Base-by-base conservation (phyloP, 2,329 filamentous ascomycete genomes). In the Fusarium concolor region DNA sequence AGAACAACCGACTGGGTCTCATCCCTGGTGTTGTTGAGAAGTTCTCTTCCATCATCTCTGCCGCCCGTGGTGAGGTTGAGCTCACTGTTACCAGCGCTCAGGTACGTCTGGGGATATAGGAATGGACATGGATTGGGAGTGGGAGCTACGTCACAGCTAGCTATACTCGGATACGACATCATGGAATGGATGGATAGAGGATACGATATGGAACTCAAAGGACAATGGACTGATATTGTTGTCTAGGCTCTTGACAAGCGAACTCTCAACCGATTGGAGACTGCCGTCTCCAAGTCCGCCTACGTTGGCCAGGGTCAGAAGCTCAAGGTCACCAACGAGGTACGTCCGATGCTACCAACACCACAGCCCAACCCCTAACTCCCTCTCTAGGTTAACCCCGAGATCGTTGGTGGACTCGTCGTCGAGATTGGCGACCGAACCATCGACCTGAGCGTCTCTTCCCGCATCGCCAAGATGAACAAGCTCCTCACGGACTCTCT, bases 381-480 rank as follows among this genome's bases (percentile, higher is more conserved):
- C 35, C 61, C 58, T 60, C 71, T 28, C 37, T 31, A 94, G 92
- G 92, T 98, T 82, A 96, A 97, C 89, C 88, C 95, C 66, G 95
- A 98, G 62, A 95, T 99, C 78, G 84, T 96, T 72, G 96, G 96
- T 73, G 96, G 96, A 67, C 90, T 99, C 73, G 84, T 99, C 72
- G 95, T 99, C 78, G 95, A 98, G 85, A 92, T 98, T 74, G 95
- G 94, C 77, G 95, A 98, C 87, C 92, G 95, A 79, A 98, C 95
- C 81, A 97, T 99, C 79, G 96, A 99, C 84, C 91, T 97, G 75
- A 96, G 92, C 83, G 94, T 99, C 78, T 95, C 95, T 49, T 87
- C 92, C 80, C 96, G 95, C 88, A 91, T 99, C 83, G 88, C 92
- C 81, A 97, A 94, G 90, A 93, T 99, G 89, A 99, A 99, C 93